phyloP scores from a whole-genome alignment of 441 rosid species.

The Populus hybrid region DNA sequence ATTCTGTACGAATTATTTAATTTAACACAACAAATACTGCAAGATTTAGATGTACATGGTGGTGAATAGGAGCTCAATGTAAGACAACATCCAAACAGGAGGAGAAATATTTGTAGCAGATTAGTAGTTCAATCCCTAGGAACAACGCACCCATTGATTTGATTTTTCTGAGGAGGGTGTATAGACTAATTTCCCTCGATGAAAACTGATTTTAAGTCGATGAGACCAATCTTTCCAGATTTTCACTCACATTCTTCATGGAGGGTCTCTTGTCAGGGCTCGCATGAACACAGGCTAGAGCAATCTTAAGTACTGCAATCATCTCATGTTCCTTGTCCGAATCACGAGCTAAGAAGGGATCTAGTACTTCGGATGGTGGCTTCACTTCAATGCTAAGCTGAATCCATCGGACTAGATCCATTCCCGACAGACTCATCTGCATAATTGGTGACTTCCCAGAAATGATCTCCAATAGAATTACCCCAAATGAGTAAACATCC shows the following conservation, averaged over 20 bases:
- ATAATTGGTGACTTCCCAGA: slow-evolving; percentile 59
- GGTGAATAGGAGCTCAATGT: background rate
- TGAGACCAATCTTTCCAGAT: slow-evolving; percentile 43
- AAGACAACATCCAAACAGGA: background rate
- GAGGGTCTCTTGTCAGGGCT: slow-evolving; percentile 78
- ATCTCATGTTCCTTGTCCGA: slow-evolving; percentile 63
- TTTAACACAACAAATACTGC: background rate
- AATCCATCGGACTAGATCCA: slow-evolving; percentile 70
- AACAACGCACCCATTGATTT: background rate
- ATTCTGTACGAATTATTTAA: background rate
- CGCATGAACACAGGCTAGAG: slow-evolving; percentile 65
- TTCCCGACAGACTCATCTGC: slow-evolving; percentile 51
- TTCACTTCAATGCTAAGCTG: slow-evolving; percentile 74
- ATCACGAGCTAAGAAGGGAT: slow-evolving; percentile 62
- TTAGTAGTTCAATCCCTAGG: background rate
- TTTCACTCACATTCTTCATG: slow-evolving; percentile 65
- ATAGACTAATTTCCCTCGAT: background rate
- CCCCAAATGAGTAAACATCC: slow-evolving; percentile 91
- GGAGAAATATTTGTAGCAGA: background rate
- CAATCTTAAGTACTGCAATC: slow-evolving; percentile 60
- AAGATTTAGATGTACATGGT: background rate
- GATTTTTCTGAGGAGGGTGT: background rate
- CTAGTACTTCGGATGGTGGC: slow-evolving; percentile 64
- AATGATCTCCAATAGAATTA: slow-evolving; percentile 67
- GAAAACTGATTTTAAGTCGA: background rate